phyloP scores from a whole-genome alignment of 805 yeast genomes.

The Lachancea mirantina region DNA sequence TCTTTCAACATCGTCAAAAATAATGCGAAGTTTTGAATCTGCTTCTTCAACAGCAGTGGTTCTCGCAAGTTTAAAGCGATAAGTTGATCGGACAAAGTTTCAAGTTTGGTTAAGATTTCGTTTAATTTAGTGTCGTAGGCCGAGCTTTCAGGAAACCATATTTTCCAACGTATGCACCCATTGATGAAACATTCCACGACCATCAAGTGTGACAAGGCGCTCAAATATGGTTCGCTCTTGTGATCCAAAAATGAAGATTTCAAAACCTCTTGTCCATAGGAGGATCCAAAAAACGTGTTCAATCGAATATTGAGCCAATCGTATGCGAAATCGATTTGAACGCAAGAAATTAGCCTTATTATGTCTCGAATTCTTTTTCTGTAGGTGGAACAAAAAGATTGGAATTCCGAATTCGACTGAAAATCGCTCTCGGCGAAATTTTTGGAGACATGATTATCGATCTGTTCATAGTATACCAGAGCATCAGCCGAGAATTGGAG shows the following conservation, averaged over 20 bases:
- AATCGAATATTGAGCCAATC: conserved; percentile 73
- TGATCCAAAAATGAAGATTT: conserved; percentile 46
- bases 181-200: conserved; percentile 84
- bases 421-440: conserved; percentile 77
- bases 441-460: conserved; percentile 56
- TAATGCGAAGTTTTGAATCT: conserved; percentile 87
- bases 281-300: conserved; percentile 63
- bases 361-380: conserved; percentile 84
- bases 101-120: conserved; percentile 47
- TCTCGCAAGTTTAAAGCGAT: conserved; percentile 69
- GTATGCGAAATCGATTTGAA: conserved; percentile 73
- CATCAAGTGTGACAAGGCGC: conserved; percentile 75
- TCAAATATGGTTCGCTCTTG: conserved; percentile 59
- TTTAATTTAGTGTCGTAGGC: conserved; percentile 44
- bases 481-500: conserved; percentile 73
- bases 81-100: conserved; percentile 64
- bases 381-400: conserved; percentile 70
- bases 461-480: conserved; percentile 63
- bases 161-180: conserved; percentile 92
- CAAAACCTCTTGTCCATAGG: conserved; percentile 58
- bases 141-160: conserved; percentile 64
- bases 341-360: conserved; percentile 79
- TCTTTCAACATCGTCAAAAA: conserved; percentile 87
- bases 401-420: conserved; percentile 75
- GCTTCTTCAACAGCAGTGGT: conserved; percentile 74